Conservation (phyloP, 164 flowering plant species). For the Kingdonia uniflora region DNA sequence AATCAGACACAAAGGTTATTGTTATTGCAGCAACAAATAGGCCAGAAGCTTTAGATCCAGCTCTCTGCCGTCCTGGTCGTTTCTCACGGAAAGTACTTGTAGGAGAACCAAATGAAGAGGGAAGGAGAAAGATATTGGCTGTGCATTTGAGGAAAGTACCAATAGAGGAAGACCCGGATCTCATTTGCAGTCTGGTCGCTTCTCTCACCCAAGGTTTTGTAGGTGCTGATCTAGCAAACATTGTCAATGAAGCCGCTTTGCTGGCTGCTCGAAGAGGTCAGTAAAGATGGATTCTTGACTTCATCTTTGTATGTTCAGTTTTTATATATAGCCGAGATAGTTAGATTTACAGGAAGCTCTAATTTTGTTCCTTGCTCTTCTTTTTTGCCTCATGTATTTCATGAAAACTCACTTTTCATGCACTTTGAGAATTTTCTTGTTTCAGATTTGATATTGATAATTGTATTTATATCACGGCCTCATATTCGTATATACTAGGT, state of each 20-base stretch:
- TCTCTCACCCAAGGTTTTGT: slow-evolving; percentile 86
- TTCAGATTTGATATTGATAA: too few relatives aligned
- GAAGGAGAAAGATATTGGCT: slow-evolving; percentile 76
- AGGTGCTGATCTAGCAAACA: slow-evolving; percentile 98
- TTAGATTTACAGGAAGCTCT: too few relatives aligned
- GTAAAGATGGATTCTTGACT: slow-evolving; percentile 5
- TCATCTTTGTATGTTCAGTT: not conserved
- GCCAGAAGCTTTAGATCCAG: slow-evolving; percentile 93
- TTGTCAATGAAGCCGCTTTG: slow-evolving; percentile 88
- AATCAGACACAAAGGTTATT: slow-evolving; percentile 74
- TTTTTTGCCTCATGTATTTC: not conserved
- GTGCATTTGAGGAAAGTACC: slow-evolving; percentile 89
- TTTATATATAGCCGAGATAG: too few relatives aligned
- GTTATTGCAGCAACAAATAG: slow-evolving; percentile 94
- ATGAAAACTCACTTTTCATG: not conserved
- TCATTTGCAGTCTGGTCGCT: slow-evolving; percentile 73
- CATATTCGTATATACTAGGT: too few relatives aligned
- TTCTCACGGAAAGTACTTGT: slow-evolving; percentile 92
- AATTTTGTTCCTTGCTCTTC: too few relatives aligned
- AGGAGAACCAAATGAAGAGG: slow-evolving; percentile 89
- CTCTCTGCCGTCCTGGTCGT: slow-evolving; percentile 95
- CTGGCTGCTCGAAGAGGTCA: slow-evolving; percentile 98
- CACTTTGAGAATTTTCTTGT: too few relatives aligned
- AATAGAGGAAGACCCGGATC: slow-evolving; percentile 58
- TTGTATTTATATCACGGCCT: too few relatives aligned